Base-by-base conservation (phyloP, 805 yeast species). In the Candida nanaspora region DNA sequence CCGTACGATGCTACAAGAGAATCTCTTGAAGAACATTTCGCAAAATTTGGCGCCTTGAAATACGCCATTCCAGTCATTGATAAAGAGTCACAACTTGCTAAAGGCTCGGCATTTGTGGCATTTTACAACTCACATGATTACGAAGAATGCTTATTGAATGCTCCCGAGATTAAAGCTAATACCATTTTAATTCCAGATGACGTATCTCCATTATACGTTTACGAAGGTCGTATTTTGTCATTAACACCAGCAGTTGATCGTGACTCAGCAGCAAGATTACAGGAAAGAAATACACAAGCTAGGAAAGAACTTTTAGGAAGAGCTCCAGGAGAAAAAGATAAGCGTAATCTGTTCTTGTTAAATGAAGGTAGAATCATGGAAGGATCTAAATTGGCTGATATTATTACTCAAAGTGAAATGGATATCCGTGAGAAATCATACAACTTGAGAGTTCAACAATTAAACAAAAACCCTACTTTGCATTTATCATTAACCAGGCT, bases 21-120 rank as follows among this genome's bases (percentile, higher is more conserved):
- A 41, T 62, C 81, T 2, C 69, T 93, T 31, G 71, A 68, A 37
- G 86, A 79, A 39, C 98, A 91, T 59, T 93, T 93, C 54, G 62
- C 65, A 43, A 74, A 78, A 50, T 88, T 93, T 58, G 98, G 98
- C 11, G 74, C 84, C 6, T 87, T 93, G 19, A 82, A 83, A 51
- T 93, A 88, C 58, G 98, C 98, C 1, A 70, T 93, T 35, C 96
- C 98, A 0, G 98, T 93, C 13, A 70, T 82, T 46, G 98, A 93
- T 55, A 84, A 70, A 55, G 82, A 70, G 41, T 80, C 95, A 2
- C 95, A 94, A 6, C 66, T 86, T 45, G 91, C 98, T 11, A 85
- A 74, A 58, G 98, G 98, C 46, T 83, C 96, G 1, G 98, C 96
- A 0, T 93, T 93, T 58, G 95, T 93, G 33, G 95, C 96, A 0